Conservation (phyloP, 2,329 filamentous ascomycete genomes). For the Trichocomaceae sp. region DNA sequence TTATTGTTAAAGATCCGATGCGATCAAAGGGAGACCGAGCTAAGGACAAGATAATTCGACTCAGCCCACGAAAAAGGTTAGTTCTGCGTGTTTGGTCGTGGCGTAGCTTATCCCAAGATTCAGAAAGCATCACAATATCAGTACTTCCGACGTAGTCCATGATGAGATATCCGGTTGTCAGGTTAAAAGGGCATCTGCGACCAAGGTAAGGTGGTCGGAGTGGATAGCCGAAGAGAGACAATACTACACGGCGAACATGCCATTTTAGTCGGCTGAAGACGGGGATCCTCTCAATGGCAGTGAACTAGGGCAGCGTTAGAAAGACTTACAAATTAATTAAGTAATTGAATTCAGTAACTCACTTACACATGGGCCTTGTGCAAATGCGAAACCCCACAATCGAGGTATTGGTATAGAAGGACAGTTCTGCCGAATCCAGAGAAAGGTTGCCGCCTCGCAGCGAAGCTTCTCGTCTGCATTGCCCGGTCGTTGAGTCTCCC, state of each 20-base stretch:
- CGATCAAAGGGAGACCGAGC: conserved; percentile 21
- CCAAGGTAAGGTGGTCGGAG: too few species aligned
- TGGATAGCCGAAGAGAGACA: too few species aligned
- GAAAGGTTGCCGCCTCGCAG: conserved; percentile 37
- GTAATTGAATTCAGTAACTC: not conserved
- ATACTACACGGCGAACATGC: too few species aligned
- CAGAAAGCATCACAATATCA: conserved; percentile 21
- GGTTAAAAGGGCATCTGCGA: too few species aligned
- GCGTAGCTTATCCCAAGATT: conserved; percentile 16
- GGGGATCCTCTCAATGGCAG: too few species aligned
- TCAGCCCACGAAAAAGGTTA: conserved; percentile 19
- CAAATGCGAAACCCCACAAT: conserved; percentile 13
- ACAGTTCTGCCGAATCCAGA: conserved; percentile 35
- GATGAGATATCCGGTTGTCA: conserved; percentile 15
- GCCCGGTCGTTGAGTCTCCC: conserved; percentile 32
- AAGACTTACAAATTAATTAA: too few species aligned
- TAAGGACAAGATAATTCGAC: conserved; percentile 17
- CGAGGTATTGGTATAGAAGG: conserved; percentile 31
- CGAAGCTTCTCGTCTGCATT: conserved; percentile 39
- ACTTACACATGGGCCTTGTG: not conserved
- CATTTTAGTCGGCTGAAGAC: too few species aligned
- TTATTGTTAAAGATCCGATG: conserved; percentile 31
- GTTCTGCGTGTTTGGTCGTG: conserved; percentile 14
- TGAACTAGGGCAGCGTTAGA: too few species aligned
- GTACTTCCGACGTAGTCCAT: conserved; percentile 15